phyloP scores from a whole-genome alignment of 2,329 filamentous ascomycete species.

The Amauroascus verrucosus region DNA sequence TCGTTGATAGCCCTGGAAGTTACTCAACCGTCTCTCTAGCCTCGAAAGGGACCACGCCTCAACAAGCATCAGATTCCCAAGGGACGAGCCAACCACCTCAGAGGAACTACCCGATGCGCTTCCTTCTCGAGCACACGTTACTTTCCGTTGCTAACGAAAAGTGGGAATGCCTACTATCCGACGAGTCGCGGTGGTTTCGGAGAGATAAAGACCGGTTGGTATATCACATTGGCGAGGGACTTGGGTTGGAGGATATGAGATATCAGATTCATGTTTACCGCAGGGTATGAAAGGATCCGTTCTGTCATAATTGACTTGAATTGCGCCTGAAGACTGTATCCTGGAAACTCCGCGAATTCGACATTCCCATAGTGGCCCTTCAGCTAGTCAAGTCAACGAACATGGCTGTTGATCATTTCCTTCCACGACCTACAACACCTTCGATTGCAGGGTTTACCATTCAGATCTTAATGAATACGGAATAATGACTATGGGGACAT shows the following conservation, averaged over 20 bases:
- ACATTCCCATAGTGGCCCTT: too few species aligned
- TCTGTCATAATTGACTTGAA: too few species aligned
- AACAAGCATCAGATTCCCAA: neutral
- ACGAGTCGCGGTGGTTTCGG: constrained; percentile 80
- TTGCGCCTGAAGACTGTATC: too few species aligned
- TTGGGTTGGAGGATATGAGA: constrained; percentile 85
- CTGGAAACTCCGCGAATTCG: too few species aligned
- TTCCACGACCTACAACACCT: too few species aligned
- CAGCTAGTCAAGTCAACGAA: too few species aligned
- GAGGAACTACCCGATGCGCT: constrained; percentile 80
- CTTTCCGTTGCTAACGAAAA: constrained; percentile 39
- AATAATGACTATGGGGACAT: too few species aligned
- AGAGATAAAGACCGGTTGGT: constrained; percentile 50
- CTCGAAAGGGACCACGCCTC: neutral
- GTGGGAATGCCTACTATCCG: constrained; percentile 66
- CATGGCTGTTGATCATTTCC: too few species aligned
- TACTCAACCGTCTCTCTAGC: constrained; percentile 75
- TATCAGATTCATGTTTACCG: constrained; percentile 83
- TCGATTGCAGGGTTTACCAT: too few species aligned
- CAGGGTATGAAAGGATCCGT: constrained; percentile 19
- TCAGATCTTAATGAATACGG: too few species aligned
- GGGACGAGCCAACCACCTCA: constrained; percentile 21
- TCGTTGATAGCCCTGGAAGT: constrained; percentile 86
- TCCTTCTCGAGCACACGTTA: constrained; percentile 76
- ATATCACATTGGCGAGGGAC: constrained; percentile 81